These are phyloP conservation scores for Zygotorulaspora mrakii DNA, from an alignment of 1,139 yeast species.

Conservation along the genomic window DNA sequence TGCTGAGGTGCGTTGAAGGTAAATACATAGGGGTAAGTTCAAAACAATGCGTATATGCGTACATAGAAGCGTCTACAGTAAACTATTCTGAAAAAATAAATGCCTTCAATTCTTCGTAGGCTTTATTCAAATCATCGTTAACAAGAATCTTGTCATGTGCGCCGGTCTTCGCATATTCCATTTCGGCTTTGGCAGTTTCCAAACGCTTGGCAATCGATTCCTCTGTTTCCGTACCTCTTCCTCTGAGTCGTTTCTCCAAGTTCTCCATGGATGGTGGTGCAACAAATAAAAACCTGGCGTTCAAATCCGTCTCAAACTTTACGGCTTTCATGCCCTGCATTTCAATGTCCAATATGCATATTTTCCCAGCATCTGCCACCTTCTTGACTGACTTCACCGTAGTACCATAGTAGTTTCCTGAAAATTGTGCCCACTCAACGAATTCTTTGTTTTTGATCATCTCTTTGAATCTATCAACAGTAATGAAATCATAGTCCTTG, in stretches of 20 bases:
- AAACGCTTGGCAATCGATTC: slow-evolving; percentile 82
- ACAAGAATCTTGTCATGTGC: slow-evolving; percentile 88
- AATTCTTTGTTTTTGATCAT: slow-evolving; percentile 72
- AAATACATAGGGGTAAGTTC: no score
- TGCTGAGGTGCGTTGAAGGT: no score
- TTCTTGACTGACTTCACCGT: slow-evolving; percentile 73
- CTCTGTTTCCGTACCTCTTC: slow-evolving; percentile 91
- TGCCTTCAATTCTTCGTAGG: slow-evolving; percentile 73
- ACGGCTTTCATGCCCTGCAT: slow-evolving; percentile 98
- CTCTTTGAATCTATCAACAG: slow-evolving; percentile 72
- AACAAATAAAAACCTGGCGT: slow-evolving; percentile 80
- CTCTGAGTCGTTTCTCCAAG: slow-evolving; percentile 66
- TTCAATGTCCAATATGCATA: slow-evolving; percentile 92
- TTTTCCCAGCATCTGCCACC: slow-evolving; percentile 52
- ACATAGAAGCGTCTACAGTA: slow-evolving; percentile 1
- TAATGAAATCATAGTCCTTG: slow-evolving; percentile 79
- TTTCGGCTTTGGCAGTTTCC: slow-evolving; percentile 79
- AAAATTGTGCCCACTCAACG: slow-evolving; percentile 96
- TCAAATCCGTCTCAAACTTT: slow-evolving; percentile 64
- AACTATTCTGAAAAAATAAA: slow-evolving; percentile 52
- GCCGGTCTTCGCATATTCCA: slow-evolving; percentile 84
- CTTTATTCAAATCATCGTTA: slow-evolving; percentile 86
- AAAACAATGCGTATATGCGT: no score
- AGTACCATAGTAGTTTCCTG: slow-evolving; percentile 97
- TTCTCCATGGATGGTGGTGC: slow-evolving; percentile 90